Base-by-base conservation (phyloP, 1,284 basidiomycete genomes). In the Malassezia equina region DNA sequence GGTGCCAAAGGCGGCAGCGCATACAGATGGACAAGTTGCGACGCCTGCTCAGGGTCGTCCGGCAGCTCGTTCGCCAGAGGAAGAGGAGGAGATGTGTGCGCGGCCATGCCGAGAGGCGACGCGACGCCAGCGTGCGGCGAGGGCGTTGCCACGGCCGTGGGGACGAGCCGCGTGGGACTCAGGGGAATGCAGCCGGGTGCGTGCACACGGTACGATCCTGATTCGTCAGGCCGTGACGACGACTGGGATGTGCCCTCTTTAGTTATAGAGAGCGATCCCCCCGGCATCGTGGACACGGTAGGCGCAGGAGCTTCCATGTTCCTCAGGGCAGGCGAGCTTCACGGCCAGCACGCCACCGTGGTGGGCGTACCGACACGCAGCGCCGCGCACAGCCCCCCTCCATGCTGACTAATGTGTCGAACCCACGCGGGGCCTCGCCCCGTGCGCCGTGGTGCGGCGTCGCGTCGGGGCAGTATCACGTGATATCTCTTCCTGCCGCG, bases 11-110 rank as follows among this genome's bases (percentile, higher is more conserved):
- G 64, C 31, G 69, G 64, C n/a, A n/a, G n/a, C 12, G 68, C 58
- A 42, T 69, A 72, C 28, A 72, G 63, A 28, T 61, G 56, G 21
- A 67, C 65, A 8, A 68, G 45, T 23, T 63, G 52, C 24, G 60
- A 63, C 7, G 69, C 70, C 25, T 65, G 62, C 34, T 49, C 47
- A 4, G 70, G 69, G 29, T 72, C 69, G 21, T 64, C 56, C 0
- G 70, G 70, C 7, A 72, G 58, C 12, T 63, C 65, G 28, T 72
- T 71, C 21, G 70, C 70, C n/a, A 32, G 36, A 19, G 19, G 36
- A 3, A 39, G 36, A 39, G 36, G 36, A 3, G 34, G n/a, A n/a
- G 34, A 19, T 7, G n/a, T 9, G 19, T n/a, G 34, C 3, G 34
- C 34, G 12, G 34, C 4, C 19, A 17, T 17, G n/a, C 15, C 34